phyloP scores from a whole-genome alignment of 164 flowering plant species.

The Piper betle region DNA sequence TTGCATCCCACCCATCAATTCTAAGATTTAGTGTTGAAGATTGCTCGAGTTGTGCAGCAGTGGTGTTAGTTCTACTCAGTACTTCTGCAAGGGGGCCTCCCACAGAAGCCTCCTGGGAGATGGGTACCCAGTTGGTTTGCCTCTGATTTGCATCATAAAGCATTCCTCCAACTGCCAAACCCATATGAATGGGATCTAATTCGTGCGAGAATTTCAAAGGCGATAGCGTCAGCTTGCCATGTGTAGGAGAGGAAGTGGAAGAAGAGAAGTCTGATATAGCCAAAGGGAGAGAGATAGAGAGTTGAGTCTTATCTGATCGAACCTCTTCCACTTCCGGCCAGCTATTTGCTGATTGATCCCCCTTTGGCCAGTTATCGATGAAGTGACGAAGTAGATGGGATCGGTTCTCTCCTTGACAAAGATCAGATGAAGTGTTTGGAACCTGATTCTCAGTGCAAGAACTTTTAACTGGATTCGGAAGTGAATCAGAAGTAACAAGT shows the following conservation, averaged over 20 bases:
- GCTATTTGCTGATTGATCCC: slow-evolving; percentile 21
- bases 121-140: slow-evolving; percentile 49
- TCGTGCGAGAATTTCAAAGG: slow-evolving; percentile 48
- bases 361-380: slow-evolving; percentile 64
- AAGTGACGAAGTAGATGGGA: slow-evolving; percentile 45
- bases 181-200: slow-evolving; percentile 46
- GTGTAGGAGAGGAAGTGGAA: slow-evolving; percentile 41
- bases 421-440: slow-evolving; percentile 22
- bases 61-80: slow-evolving; percentile 30
- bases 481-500: slow-evolving; percentile 36
- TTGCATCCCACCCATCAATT: slow-evolving; percentile 52
- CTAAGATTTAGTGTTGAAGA: slow-evolving; percentile 36
- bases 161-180: slow-evolving; percentile 35
- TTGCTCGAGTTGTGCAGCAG: slow-evolving; percentile 17
- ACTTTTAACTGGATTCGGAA: slow-evolving; percentile 30
- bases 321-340: slow-evolving; percentile 41
- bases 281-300: slow-evolving; percentile 66
- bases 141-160: slow-evolving; percentile 23
- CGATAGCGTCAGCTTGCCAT: slow-evolving; percentile 37
- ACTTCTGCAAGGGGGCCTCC: slow-evolving; percentile 94
- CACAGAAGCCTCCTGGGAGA: slow-evolving; percentile 54
- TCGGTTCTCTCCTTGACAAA: slow-evolving; percentile 12
- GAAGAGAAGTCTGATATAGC: slow-evolving; percentile 35
- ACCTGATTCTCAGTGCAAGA: slow-evolving; percentile 20
- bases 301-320: slow-evolving; percentile 60